Evolutionary conservation across 2,329 filamentous ascomycete species (phyloP).

Genomic region (Xylariales sp.): DNA sequence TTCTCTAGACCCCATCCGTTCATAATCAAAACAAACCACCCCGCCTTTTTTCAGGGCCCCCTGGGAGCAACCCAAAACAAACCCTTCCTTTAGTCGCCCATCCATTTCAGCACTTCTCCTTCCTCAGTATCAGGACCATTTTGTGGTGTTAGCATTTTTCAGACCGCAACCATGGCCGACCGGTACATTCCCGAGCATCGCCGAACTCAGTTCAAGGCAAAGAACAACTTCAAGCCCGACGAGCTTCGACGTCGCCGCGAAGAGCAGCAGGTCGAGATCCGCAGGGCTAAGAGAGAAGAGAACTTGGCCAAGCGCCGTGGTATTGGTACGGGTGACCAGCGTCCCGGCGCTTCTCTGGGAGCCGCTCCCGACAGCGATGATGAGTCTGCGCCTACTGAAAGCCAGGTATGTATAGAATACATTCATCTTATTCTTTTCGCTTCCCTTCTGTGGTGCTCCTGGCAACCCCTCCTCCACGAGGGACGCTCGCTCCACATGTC

Average conservation of each 20-base stretch:
- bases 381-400: constrained; percentile 91
- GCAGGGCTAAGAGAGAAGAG: constrained; percentile 97
- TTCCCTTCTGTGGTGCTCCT: too few species aligned
- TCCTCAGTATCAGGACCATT: constrained; percentile 8
- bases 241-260: constrained; percentile 97
- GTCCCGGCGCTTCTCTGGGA: constrained; percentile 76
- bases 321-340: constrained; percentile 76
- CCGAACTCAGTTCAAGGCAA: constrained; percentile 98
- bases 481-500: too few species aligned
- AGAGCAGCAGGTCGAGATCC: constrained; percentile 98
- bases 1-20: constrained; percentile 5
- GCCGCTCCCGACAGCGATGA: constrained; percentile 95
- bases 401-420: constrained; percentile 95
- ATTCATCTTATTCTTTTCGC: too few species aligned
- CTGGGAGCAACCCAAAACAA: constrained; percentile 15
- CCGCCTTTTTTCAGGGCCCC: constrained; percentile 5
- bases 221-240: constrained; percentile 98
- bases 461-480: too few species aligned
- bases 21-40: constrained; percentile 9
- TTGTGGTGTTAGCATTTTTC: too few species aligned
- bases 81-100: constrained; percentile 16
- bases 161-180: constrained; percentile 83
- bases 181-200: constrained; percentile 99
- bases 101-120: constrained; percentile 8
- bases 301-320: constrained; percentile 97